These are phyloP conservation scores for Cornus florida DNA, from an alignment of 148 eudicot genomes.

Conservation along the genomic window DNA sequence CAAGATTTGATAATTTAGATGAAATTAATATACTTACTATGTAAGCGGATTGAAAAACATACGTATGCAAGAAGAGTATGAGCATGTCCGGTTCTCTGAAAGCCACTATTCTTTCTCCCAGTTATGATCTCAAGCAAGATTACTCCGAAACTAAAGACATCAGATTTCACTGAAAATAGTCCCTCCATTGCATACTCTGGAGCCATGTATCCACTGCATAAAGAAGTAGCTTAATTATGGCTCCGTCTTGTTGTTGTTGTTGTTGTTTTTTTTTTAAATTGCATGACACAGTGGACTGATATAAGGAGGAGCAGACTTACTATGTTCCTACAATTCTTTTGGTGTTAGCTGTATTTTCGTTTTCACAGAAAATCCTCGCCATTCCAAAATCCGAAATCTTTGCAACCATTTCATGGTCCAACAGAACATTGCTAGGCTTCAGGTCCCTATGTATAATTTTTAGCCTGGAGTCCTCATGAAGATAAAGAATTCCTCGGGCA, in stretches of 20 bases:
- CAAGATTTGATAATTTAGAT: no score
- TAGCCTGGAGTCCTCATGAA: neutral
- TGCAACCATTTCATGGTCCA: neutral
- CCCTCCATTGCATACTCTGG: conserved; percentile 5
- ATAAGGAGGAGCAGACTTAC: neutral
- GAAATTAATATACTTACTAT: no score
- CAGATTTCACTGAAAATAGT: conserved; percentile 2
- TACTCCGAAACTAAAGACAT: conserved; percentile 9
- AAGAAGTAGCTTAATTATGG: neutral
- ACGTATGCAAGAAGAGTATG: neutral
- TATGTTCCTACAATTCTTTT: neutral
- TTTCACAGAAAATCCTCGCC: neutral
- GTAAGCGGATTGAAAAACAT: neutral
- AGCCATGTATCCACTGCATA: neutral
- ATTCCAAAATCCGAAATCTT: neutral
- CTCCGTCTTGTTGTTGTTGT: no score
- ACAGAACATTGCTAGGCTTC: neutral
- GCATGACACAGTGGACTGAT: no score
- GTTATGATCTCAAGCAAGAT: conserved; percentile 3
- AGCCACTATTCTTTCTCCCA: conserved; percentile 3
- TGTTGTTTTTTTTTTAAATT: no score
- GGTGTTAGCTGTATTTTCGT: neutral
- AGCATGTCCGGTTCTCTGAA: neutral
- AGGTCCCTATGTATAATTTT: neutral
- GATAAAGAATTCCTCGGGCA: neutral